Percentiles rank a stretch among this genome's conserved stretches.
Conservation (phyloP, 768 basidiomycete genomes). For the Pleurotus platypus region DNA sequence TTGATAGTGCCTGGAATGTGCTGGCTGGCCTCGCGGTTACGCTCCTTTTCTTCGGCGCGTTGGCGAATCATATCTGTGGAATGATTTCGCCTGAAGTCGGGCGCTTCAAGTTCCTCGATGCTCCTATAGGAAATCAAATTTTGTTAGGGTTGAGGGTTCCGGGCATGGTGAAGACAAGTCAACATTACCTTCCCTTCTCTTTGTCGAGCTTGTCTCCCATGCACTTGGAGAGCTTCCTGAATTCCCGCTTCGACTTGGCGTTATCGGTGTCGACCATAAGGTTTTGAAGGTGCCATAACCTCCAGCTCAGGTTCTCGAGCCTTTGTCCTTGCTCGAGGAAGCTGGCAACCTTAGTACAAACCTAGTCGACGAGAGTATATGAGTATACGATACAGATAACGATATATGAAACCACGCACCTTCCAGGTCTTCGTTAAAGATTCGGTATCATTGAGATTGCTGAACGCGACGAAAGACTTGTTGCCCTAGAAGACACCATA, state of each 20-base stretch:
- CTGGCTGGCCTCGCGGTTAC: constrained; percentile 65
- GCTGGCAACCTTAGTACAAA: constrained; percentile 87
- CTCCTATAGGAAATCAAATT: constrained; percentile 41
- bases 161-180: constrained; percentile 23
- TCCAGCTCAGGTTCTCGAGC: constrained; percentile 90
- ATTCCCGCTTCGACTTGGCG: constrained; percentile 83
- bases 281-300: constrained; percentile 89
- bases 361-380: constrained; percentile 34
- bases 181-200: constrained; percentile 75
- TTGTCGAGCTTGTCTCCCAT: constrained; percentile 94
- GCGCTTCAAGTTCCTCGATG: constrained; percentile 82
- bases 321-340: constrained; percentile 89
- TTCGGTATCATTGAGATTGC: constrained; percentile 82
- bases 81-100: constrained; percentile 77
- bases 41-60: constrained; percentile 80
- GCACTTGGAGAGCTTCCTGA: constrained; percentile 82
- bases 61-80: constrained; percentile 78
- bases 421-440: constrained; percentile 90
- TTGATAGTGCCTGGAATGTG: constrained; percentile 74
- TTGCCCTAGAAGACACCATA: constrained; percentile 60
- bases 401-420: constrained; percentile 35
- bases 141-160: constrained; percentile 32
- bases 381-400: not conserved
- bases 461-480: constrained; percentile 93
- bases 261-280: constrained; percentile 91